Percentiles rank a stretch among this genome's conserved stretches.
Evolutionary conservation across 2,329 filamentous ascomycete genomes (phyloP).

Genomic region (Colletotrichum plurivorum): DNA sequence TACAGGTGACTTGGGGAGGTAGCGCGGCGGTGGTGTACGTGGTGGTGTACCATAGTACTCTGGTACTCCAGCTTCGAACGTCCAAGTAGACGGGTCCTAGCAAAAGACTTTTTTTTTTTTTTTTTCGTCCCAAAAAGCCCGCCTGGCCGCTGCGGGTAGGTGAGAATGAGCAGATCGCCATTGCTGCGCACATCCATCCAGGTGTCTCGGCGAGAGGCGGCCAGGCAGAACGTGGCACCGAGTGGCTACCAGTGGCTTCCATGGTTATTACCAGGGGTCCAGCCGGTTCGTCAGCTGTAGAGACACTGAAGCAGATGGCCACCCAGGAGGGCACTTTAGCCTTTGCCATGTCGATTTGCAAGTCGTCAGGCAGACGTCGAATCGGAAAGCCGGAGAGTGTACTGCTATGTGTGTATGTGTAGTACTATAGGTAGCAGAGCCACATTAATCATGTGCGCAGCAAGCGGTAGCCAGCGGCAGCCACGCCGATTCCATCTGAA

Average conservation of each 20-base stretch:
- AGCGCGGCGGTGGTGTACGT: slow-evolving; percentile 4
- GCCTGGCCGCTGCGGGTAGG: slow-evolving; percentile 14
- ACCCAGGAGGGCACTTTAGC: slow-evolving; percentile 10
- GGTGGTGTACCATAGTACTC: too few species aligned
- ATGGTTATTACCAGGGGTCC: slow-evolving; percentile 9
- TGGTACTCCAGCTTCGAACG: not conserved
- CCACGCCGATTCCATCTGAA: slow-evolving; percentile 35
- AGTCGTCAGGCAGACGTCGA: slow-evolving; percentile 7
- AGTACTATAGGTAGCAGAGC: not conserved
- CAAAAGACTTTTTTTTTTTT: slow-evolving; percentile 29
- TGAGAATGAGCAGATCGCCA: slow-evolving; percentile 24
- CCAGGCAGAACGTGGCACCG: slow-evolving; percentile 3
- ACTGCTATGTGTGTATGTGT: not conserved
- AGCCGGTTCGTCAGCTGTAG: slow-evolving; percentile 13
- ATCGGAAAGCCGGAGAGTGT: slow-evolving; percentile 28
- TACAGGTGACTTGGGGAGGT: not conserved
- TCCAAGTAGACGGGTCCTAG: slow-evolving; percentile 27
- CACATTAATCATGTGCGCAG: slow-evolving; percentile 12
- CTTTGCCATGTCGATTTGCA: slow-evolving; percentile 25
- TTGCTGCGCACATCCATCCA: slow-evolving; percentile 10
- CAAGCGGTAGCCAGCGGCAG: slow-evolving; percentile 29
- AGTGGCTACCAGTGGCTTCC: slow-evolving; percentile 13
- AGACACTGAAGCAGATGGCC: slow-evolving; percentile 1
- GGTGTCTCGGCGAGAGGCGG: slow-evolving; percentile 16
- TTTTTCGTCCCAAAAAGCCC: slow-evolving; percentile 29